Conservation (phyloP, 2,329 filamentous ascomycete species). For the Daldinia eschscholtzii region DNA sequence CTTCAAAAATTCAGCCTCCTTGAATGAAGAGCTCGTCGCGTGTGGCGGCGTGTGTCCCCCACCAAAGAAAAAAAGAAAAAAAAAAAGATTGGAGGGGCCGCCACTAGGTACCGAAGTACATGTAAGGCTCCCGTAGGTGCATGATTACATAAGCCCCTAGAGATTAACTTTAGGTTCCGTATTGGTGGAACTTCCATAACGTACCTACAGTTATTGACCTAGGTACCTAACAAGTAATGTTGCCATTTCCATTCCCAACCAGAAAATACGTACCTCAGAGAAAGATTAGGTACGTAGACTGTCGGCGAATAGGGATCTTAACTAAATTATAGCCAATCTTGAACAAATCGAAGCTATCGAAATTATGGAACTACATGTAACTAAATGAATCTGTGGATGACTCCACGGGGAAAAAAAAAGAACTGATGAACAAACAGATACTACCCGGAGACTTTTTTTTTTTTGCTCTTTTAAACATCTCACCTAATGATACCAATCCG, state of each 20-base stretch:
- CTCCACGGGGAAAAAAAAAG: constrained; percentile 30
- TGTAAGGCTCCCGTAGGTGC: background rate
- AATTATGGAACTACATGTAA: constrained; percentile 8
- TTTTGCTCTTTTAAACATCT: constrained; percentile 19
- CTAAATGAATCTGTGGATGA: constrained; percentile 12
- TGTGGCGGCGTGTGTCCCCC: constrained; percentile 37
- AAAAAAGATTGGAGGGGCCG: constrained; percentile 4
- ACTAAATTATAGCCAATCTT: background rate
- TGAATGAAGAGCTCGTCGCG: constrained; percentile 12
- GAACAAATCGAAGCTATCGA: constrained; percentile 20
- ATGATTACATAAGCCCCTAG: background rate
- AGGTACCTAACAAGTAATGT: no score
- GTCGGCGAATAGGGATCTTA: background rate
- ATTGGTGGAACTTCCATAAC: no score
- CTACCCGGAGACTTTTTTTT: constrained; percentile 33
- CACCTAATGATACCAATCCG: constrained; percentile 14
- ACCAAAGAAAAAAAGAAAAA: constrained; percentile 38
- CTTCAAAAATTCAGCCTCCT: constrained; percentile 31
- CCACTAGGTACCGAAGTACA: constrained; percentile 9
- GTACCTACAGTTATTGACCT: no score
- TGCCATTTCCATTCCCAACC: no score
- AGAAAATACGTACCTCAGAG: no score
- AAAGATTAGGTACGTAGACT: background rate
- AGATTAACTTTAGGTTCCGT: no score
- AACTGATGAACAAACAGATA: constrained; percentile 20